Conservation (phyloP, 805 yeast species). For the Pichia insulana region DNA sequence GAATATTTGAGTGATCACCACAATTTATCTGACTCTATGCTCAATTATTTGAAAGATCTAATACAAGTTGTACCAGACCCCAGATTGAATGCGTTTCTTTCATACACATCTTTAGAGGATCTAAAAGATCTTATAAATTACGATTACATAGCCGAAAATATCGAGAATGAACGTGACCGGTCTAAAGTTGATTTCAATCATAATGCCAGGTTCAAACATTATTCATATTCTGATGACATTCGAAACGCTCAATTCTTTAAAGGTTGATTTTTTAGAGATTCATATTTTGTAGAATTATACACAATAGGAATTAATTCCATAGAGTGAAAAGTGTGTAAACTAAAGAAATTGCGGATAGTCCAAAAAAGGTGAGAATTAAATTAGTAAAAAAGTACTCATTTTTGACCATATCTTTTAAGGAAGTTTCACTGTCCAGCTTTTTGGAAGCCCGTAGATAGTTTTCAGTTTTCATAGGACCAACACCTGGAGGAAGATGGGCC, state of each 20-base stretch:
- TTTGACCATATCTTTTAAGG: constrained; percentile 12
- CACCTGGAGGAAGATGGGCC: constrained; percentile 47
- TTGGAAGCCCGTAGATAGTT: constrained; percentile 39
- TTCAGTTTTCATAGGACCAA: constrained; percentile 37
- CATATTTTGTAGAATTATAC: not conserved
- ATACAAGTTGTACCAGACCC: constrained; percentile 12
- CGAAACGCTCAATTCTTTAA: constrained; percentile 7
- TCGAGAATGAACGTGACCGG: constrained; percentile 13
- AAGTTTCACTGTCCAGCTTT: constrained; percentile 31
- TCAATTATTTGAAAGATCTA: constrained; percentile 7
- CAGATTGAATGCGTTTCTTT: constrained; percentile 9
- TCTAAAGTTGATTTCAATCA: constrained; percentile 5
- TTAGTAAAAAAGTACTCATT: constrained; percentile 15
- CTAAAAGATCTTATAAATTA: constrained; percentile 11
- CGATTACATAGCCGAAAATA: constrained; percentile 9
- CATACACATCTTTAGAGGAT: not conserved
- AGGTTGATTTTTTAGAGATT: not conserved
- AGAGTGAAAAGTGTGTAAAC: constrained; percentile 7
- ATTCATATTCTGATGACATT: constrained; percentile 11
- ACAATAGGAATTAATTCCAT: not conserved
- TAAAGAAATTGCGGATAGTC: constrained; percentile 16
- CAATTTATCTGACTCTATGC: constrained; percentile 1
- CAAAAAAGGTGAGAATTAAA: constrained; percentile 13
- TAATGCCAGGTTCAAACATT: constrained; percentile 11
- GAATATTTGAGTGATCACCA: constrained; percentile 9